Evolutionary conservation across 2,329 filamentous ascomycete genomes (phyloP).

Genomic region (Monosporascus sp.): DNA sequence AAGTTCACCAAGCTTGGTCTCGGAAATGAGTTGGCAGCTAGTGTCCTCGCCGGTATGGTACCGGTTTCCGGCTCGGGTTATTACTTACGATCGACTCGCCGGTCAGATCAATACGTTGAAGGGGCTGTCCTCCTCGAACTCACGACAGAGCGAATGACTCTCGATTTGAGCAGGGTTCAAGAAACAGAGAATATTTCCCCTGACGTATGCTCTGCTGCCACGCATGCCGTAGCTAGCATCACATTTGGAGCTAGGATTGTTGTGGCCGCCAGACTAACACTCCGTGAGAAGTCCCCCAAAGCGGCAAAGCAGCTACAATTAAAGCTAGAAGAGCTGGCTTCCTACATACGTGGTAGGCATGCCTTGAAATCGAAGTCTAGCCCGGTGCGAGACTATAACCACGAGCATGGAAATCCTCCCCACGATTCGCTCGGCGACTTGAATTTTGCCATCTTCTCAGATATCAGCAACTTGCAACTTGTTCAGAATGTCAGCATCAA

Average conservation of each 20-base stretch:
- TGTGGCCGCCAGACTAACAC: not conserved
- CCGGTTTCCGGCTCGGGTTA: slow-evolving; percentile 1
- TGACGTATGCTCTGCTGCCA: not conserved
- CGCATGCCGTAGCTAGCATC: slow-evolving; percentile 3
- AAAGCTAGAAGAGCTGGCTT: not conserved
- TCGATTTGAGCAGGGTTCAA: not conserved
- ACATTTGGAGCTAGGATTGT: slow-evolving; percentile 1
- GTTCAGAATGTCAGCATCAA: not conserved
- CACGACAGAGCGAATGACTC: not conserved
- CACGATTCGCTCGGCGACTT: not conserved
- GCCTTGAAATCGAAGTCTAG: not conserved
- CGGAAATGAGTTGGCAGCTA: slow-evolving; percentile 1
- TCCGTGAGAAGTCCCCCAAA: not conserved
- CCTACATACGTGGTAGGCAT: not conserved
- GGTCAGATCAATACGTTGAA: not conserved
- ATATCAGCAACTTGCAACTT: not conserved
- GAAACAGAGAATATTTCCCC: not conserved
- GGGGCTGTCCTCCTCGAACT: slow-evolving; percentile 2
- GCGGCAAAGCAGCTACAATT: not conserved
- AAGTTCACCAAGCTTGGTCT: slow-evolving; percentile 2
- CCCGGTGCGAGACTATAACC: not conserved
- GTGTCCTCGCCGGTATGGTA: slow-evolving; percentile 3
- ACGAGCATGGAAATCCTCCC: not conserved
- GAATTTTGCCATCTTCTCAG: slow-evolving; percentile 1
- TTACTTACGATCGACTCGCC: not conserved